Percentiles rank a stretch among this genome's conserved stretches.
Evolutionary conservation across 768 basidiomycete genomes (phyloP).

Genomic region (Stropharia rugosoannulata): DNA sequence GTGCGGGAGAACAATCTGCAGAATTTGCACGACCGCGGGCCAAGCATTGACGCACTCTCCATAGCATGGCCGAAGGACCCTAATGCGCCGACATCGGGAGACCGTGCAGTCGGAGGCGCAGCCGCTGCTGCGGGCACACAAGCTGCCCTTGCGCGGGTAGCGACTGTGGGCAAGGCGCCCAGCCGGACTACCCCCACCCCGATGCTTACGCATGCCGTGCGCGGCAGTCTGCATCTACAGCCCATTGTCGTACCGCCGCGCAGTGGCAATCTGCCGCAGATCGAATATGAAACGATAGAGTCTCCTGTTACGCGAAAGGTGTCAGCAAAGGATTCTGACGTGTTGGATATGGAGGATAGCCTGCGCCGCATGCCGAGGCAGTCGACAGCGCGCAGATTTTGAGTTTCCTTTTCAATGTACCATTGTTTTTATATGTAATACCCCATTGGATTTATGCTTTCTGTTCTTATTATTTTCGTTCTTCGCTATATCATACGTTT

Average conservation of each 20-base stretch:
- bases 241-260: conserved; percentile 29
- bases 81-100: conserved; percentile 3
- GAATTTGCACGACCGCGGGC: conserved; percentile 20
- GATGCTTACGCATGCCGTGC: conserved; percentile 17
- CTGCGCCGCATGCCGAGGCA: conserved; percentile 2
- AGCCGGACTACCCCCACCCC: conserved; percentile 33
- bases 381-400: conserved; percentile 6
- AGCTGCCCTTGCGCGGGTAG: conserved; percentile 29
- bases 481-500: not conserved
- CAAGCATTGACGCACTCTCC: conserved; percentile 18
- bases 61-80: conserved; percentile 15
- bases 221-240: conserved; percentile 33
- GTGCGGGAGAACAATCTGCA: conserved; percentile 11
- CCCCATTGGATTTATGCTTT: not conserved
- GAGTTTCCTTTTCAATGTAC: not conserved
- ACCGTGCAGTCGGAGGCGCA: conserved; percentile 4
- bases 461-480: not conserved
- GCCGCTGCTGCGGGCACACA: not conserved
- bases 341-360: conserved; percentile 28
- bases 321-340: conserved; percentile 29
- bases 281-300: conserved; percentile 20
- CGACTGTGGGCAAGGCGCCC: conserved; percentile 39
- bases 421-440: conserved; percentile 1
- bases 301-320: conserved; percentile 17
- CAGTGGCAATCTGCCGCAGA: conserved; percentile 22